A percentile compares a stretch with the other conserved stretches of the same genome.
phyloP scores from a whole-genome alignment of 2,329 filamentous ascomycete species.

The Verticillium isaacii region DNA sequence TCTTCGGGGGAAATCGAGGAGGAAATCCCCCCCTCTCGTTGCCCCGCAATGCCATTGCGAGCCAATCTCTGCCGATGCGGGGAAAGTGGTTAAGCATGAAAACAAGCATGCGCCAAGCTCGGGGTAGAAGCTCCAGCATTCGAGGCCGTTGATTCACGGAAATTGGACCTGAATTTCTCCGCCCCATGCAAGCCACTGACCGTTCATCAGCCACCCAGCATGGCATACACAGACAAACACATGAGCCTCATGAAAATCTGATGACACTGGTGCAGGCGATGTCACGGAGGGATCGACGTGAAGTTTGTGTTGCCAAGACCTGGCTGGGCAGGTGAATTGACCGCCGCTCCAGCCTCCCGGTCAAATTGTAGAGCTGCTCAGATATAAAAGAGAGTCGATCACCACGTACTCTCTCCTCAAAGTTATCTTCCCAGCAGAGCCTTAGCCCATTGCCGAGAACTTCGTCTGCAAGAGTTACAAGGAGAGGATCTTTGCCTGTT shows the following conservation, averaged over 20 bases:
- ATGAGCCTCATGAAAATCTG: neutral
- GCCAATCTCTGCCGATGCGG: neutral
- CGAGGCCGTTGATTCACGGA: constrained; percentile 8
- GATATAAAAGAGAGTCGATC: neutral
- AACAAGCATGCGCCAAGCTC: constrained; percentile 10
- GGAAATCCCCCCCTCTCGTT: constrained; percentile 5
- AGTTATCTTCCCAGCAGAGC: neutral
- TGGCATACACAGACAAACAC: neutral
- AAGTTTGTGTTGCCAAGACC: neutral
- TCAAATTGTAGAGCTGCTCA: neutral
- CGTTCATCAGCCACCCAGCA: neutral
- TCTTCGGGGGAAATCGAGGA: neutral
- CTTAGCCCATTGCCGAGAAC: neutral
- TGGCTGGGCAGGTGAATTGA: neutral
- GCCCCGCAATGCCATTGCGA: constrained; percentile 4
- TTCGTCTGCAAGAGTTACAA: neutral
- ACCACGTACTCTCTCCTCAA: neutral
- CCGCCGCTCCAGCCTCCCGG: neutral
- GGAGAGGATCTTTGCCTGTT: neutral
- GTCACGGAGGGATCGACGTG: neutral
- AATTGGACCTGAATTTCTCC: constrained; percentile 4
- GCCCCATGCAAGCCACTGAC: constrained; percentile 3
- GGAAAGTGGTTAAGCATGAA: neutral
- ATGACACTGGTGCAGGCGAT: constrained; percentile 3
- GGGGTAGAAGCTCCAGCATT: constrained; percentile 1